A percentile compares a stretch with the other conserved stretches of the same genome.
phyloP scores from a whole-genome alignment of 495 filamentous ascomycete genomes.

The Opeltia flavorubescens region DNA sequence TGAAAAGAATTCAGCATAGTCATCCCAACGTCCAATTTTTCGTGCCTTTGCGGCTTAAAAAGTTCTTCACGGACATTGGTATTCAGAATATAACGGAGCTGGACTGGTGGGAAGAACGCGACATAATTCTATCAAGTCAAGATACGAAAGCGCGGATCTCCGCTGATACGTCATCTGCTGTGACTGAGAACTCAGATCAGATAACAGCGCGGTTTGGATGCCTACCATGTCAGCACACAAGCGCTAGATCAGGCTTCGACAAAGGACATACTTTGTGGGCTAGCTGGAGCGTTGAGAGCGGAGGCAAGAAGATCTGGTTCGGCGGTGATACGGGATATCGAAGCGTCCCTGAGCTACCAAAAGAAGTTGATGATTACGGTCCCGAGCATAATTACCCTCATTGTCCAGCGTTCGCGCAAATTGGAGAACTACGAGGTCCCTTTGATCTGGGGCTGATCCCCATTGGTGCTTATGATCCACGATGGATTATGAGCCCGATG shows the following conservation, averaged over 20 bases:
- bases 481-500: slow-evolving; percentile 60
- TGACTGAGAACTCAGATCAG: slow-evolving; percentile 14
- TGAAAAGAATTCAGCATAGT: slow-evolving; percentile 52
- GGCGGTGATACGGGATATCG: slow-evolving; percentile 77
- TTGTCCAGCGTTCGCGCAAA: slow-evolving; percentile 78
- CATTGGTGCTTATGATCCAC: slow-evolving; percentile 81
- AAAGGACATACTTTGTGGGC: slow-evolving; percentile 68
- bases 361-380: slow-evolving; percentile 58
- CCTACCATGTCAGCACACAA: slow-evolving; percentile 77
- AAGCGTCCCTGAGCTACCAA: slow-evolving; percentile 53
- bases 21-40: slow-evolving; percentile 82
- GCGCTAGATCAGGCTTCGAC: slow-evolving; percentile 54
- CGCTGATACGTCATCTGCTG: slow-evolving; percentile 6
- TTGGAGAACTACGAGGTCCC: slow-evolving; percentile 67
- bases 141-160: slow-evolving; percentile 9
- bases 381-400: slow-evolving; percentile 51
- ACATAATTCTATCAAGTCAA: slow-evolving; percentile 45
- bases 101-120: slow-evolving; percentile 89
- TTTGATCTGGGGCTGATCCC: slow-evolving; percentile 93
- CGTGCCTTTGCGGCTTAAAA: slow-evolving; percentile 72
- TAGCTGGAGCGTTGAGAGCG: slow-evolving; percentile 70
- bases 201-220: slow-evolving; percentile 70
- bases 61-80: slow-evolving; percentile 62
- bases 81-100: slow-evolving; percentile 69
- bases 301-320: slow-evolving; percentile 61